A percentile compares a stretch with the other conserved stretches of the same genome.
Conservation (phyloP, 768 basidiomycete genomes). For the Leccinum rimulosum region DNA sequence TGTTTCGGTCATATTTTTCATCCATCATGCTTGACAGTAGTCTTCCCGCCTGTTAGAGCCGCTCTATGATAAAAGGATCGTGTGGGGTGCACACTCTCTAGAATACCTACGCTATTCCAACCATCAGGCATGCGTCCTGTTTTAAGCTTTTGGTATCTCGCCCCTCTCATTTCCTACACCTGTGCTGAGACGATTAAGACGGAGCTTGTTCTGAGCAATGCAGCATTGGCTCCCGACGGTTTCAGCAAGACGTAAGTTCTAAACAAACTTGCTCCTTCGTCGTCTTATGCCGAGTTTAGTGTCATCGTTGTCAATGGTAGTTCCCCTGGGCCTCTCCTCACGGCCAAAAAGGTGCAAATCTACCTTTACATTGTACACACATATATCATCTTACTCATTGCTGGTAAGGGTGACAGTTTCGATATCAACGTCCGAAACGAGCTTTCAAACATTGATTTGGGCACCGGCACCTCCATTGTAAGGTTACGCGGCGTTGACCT, state of each 20-base stretch:
- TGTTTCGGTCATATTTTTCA: neutral
- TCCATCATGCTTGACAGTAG: neutral
- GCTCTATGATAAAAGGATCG: neutral
- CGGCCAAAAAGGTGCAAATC: conserved; percentile 35
- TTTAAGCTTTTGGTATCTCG: conserved; percentile 7
- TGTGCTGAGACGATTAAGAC: conserved; percentile 13
- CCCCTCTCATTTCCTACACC: conserved; percentile 7
- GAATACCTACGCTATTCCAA: neutral
- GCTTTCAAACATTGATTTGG: conserved; percentile 38
- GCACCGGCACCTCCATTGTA: conserved; percentile 42
- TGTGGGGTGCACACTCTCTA: neutral
- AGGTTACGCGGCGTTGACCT: conserved; percentile 2
- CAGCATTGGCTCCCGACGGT: conserved; percentile 43
- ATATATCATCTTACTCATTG: neutral
- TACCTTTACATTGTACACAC: neutral
- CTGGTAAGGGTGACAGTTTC: conserved; percentile 37
- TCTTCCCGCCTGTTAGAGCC: neutral
- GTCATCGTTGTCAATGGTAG: conserved; percentile 42
- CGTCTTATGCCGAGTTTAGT: conserved; percentile 13
- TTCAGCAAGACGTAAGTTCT: conserved; percentile 31
- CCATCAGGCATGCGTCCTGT: conserved; percentile 11
- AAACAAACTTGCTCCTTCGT: neutral
- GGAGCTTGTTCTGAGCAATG: conserved; percentile 38
- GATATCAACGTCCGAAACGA: conserved; percentile 41
- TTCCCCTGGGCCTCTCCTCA: conserved; percentile 41